Base-by-base conservation (phyloP, 2,329 filamentous ascomycete genomes). In the Ilyonectria mors-panacis region DNA sequence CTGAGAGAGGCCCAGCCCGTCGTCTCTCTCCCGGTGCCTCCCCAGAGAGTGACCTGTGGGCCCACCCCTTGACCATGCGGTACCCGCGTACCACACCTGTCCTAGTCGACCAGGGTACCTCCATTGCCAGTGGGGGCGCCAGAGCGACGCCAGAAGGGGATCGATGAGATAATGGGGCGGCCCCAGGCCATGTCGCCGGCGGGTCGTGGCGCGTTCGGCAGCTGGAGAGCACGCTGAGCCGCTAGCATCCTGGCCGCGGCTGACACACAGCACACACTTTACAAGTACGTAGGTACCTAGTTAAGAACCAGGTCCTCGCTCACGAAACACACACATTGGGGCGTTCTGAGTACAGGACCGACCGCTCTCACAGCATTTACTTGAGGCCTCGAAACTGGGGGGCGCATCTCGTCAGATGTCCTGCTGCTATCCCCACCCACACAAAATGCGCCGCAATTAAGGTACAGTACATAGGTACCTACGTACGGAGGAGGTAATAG, bases 161-260 rank as follows among this genome's bases (percentile, higher is more conserved):
- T 57, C 63, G 63, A 74, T 70, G 70, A 74, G 70, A 68, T 68
- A 73, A 74, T 74, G 72, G 72, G 67, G 72, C 69, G 63, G 47
- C 67, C 65, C 72, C 65, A 70, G 65, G 68, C 59, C 65, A 48
- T 63, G 50, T 59, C 39, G 53, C 42, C 59, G 62, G 65, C 59
- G 66, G 72, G 62, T 68, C 71, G 67, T 75, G 70, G 73, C 73
- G 71, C 66, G 69, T 74, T 74, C 72, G 69, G 73, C 73, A 75
- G 60, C 73, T 72, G 70, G 57, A 57, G 63, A 60, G 55, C 55
- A 62, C 55, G 53, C 72, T 72, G 66, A 75, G 71, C 68, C 73
- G 67, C 73, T 68, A 62, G 66, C 55, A 47, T 54, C 26, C 63
- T 63, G 63, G 59, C 42, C 58, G 37, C 58, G 59, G 58, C 63